Base-by-base conservation (phyloP, 108 stramenopile genomes). In the Nitzschia sp. region DNA sequence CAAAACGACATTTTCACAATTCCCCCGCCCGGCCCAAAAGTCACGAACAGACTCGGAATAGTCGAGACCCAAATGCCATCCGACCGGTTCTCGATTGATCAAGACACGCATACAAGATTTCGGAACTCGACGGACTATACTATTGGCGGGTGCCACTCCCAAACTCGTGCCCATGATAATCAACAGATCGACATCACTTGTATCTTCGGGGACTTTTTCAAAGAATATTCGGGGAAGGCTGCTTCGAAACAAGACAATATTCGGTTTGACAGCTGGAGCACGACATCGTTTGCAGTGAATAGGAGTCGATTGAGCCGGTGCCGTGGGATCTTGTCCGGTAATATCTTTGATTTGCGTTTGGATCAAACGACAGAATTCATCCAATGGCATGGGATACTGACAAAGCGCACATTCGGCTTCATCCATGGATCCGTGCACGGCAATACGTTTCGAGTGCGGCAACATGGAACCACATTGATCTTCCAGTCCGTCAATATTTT, bases 401-500 rank as follows among this genome's bases (percentile, higher is more conserved):
- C 95, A 96, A 31, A 63, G 22, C 66, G 88, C 96, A 80, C 93
- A 97, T 8, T 77, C 80, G 11, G 91, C 91, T 57, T 75, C 71
- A 45, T 82, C 86, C 85, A 97, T 84, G 28, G 89, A 81, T 8
- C 96, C 96, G 70, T 97, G 96, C 4, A 93, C 92, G 52, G 83
- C 77, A 50, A 92, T 81, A 17, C 92, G 77, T 52, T 81, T 84
- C 21, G 86, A 84, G 17, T 57, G 71, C 4, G 88, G 85, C 15
- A 97, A 46, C n/a, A n/a, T n/a, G n/a, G n/a, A n/a, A 6, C 77
- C 63, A 50, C 85, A 84, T 76, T 92, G 92, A 36, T 84, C 75
- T 69, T 98, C 98, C 33, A 98, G 69, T 64, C 91, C 91, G 68
- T 98, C 98, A 77, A 98, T 97, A 69, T 98, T 98, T 73, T 98